Conservation (phyloP, 78 protist genomes). For the Pigoraptor vietnamica region DNA sequence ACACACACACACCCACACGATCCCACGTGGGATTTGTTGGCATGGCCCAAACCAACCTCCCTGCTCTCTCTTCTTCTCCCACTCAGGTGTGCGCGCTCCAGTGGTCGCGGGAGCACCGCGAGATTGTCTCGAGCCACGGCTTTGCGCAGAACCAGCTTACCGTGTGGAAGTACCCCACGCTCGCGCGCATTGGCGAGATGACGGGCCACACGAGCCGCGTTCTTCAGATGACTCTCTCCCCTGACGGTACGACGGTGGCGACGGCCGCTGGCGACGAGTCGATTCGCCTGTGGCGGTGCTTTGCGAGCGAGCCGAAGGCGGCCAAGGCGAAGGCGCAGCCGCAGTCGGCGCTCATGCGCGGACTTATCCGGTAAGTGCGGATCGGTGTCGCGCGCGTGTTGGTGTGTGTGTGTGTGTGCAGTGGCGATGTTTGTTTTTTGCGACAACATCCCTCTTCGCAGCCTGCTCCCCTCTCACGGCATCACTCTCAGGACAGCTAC, state of each 20-base stretch:
- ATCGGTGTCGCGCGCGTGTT: background rate
- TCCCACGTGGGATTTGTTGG: too few relatives aligned
- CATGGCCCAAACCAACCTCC: too few relatives aligned
- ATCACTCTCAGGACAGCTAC: too few relatives aligned
- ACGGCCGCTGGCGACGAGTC: constrained; percentile 98
- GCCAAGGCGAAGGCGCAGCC: background rate
- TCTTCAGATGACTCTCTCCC: constrained; percentile 92
- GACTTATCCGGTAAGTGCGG: background rate
- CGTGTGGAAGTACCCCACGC: constrained; percentile 98
- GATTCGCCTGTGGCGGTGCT: constrained; percentile 97
- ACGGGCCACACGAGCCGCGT: constrained; percentile 95
- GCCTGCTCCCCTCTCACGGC: too few relatives aligned
- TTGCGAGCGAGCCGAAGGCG: constrained; percentile 19
- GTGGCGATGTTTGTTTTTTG: too few relatives aligned
- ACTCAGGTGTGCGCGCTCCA: constrained; percentile 91
- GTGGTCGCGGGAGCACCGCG: constrained; percentile 86
- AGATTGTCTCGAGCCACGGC: constrained; percentile 98
- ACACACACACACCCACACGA: too few relatives aligned
- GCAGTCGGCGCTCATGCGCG: background rate
- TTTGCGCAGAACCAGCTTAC: constrained; percentile 91
- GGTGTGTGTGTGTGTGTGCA: too few relatives aligned
- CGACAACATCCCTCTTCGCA: too few relatives aligned
- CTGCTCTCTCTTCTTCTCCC: too few relatives aligned
- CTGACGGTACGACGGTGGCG: constrained; percentile 93
- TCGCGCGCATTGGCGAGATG: constrained; percentile 88